These are phyloP conservation scores for Sporisorium reilianum DNA, from an alignment of 1,284 basidiomycete genomes.

Conservation along the genomic window DNA sequence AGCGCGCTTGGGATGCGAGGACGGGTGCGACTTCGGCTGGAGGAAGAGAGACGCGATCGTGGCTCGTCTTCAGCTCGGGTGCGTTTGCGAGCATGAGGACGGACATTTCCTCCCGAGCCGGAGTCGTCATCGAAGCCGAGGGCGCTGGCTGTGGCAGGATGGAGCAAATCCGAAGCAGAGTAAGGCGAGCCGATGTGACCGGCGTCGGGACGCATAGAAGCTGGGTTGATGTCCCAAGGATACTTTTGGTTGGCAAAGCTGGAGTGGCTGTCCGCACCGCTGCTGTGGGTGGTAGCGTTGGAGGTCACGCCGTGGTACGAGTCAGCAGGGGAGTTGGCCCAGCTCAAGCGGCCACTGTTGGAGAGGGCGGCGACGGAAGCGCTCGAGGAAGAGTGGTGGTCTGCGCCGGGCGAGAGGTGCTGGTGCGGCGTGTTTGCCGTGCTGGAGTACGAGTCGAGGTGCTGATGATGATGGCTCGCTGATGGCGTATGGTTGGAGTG, in stretches of 20 bases:
- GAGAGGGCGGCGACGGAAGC: conserved; percentile 47
- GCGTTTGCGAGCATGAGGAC: conserved; percentile 45
- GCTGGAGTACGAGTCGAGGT: conserved; percentile 46
- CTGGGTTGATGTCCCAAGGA: conserved; percentile 41
- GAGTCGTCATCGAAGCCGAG: conserved; percentile 48
- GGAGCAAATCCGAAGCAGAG: conserved; percentile 41
- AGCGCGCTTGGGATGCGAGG: conserved; percentile 42
- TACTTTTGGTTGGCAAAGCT: conserved; percentile 41
- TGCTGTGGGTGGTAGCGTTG: conserved; percentile 51
- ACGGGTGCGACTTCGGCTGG: conserved; percentile 44
- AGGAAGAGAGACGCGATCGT: conserved; percentile 41
- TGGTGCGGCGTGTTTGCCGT: conserved; percentile 45
- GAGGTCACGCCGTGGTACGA: conserved; percentile 49
- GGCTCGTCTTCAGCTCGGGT: conserved; percentile 46
- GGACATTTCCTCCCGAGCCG: conserved; percentile 46
- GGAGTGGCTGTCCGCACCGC: conserved; percentile 43
- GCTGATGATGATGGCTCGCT: conserved; percentile 14
- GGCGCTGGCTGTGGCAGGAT: conserved; percentile 44
- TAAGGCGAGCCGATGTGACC: conserved; percentile 43
- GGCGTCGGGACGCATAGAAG: conserved; percentile 27
- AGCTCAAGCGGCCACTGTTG: conserved; percentile 50
- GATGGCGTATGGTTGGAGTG: conserved; percentile 16
- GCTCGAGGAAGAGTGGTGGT: conserved; percentile 49
- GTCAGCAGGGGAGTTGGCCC: conserved; percentile 50
- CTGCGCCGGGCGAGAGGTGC: conserved; percentile 43